These are phyloP conservation scores for Basidioascus undulatus DNA, from an alignment of 768 basidiomycete genomes.

Conservation along the genomic window DNA sequence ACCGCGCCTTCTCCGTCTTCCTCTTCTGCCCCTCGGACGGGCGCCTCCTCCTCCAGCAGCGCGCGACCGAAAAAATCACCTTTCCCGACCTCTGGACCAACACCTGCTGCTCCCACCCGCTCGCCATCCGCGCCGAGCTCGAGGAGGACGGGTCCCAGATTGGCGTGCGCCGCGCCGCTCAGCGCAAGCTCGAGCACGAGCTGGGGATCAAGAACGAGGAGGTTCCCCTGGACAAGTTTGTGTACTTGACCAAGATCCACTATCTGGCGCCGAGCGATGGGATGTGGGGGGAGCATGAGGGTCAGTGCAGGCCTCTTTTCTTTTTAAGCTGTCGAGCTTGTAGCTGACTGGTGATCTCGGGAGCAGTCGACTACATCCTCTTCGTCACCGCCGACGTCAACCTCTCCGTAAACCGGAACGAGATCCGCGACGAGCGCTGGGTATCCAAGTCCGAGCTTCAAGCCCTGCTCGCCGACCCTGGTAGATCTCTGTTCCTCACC, in stretches of 20 bases:
- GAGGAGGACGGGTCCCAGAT: conserved; percentile 33
- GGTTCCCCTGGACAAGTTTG: conserved; percentile 61
- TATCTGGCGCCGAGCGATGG: conserved; percentile 85
- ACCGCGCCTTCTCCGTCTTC: conserved; percentile 94
- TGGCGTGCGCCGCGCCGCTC: conserved; percentile 74
- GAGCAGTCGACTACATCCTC: conserved; percentile 82
- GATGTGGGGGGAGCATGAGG: conserved; percentile 95
- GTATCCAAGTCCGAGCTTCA: conserved; percentile 75
- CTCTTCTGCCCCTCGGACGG: conserved; percentile 87
- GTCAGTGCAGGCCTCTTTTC: conserved; percentile 22
- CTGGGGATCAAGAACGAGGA: conserved; percentile 65
- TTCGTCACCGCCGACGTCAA: conserved; percentile 77
- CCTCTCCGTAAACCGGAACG: conserved; percentile 59
- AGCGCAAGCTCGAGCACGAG: conserved; percentile 87
- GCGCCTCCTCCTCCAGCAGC: conserved; percentile 73
- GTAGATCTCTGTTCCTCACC: conserved; percentile 23
- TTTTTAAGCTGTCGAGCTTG: not conserved
- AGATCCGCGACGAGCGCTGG: conserved; percentile 75
- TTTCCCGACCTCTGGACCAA: conserved; percentile 99
- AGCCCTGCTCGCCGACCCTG: conserved; percentile 59
- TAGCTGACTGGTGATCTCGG: not conserved
- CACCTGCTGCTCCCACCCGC: conserved; percentile 92
- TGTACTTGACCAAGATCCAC: conserved; percentile 87
- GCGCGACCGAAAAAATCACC: conserved; percentile 95
- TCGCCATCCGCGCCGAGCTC: conserved; percentile 46